Evolutionary conservation across 2,329 filamentous ascomycete genomes (phyloP).

Genomic region (Kalmusia sp.): DNA sequence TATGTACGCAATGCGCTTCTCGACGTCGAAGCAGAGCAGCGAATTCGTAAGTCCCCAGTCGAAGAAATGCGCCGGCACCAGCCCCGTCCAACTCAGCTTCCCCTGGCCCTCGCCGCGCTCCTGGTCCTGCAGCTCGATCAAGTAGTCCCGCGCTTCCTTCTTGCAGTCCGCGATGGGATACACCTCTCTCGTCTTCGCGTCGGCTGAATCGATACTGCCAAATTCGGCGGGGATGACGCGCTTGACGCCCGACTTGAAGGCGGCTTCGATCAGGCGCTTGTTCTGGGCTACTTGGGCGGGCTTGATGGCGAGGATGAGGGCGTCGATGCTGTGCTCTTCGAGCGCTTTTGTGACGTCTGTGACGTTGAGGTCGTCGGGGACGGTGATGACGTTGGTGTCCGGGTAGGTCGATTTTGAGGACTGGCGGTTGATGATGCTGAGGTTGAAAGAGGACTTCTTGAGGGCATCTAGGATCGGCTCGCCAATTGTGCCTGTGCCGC

Average conservation of each 20-base stretch:
- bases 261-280: constrained; percentile 63
- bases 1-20: constrained; percentile 59
- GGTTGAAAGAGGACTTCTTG: constrained; percentile 37
- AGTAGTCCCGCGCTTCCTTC: constrained; percentile 41
- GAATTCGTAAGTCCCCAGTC: constrained; percentile 62
- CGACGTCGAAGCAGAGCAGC: constrained; percentile 62
- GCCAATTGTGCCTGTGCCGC: constrained; percentile 46
- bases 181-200: constrained; percentile 47
- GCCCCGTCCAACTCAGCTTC: constrained; percentile 65
- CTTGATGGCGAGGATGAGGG: constrained; percentile 59
- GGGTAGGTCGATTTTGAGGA: constrained; percentile 49
- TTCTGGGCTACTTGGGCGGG: constrained; percentile 56
- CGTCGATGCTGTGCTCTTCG: constrained; percentile 53
- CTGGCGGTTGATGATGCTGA: constrained; percentile 42
- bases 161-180: constrained; percentile 65
- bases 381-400: constrained; percentile 51
- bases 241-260: constrained; percentile 64
- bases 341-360: constrained; percentile 45
- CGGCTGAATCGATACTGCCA: constrained; percentile 53
- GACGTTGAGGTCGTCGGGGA: constrained; percentile 46
- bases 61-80: constrained; percentile 68
- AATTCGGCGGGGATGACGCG: constrained; percentile 70
- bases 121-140: constrained; percentile 58
- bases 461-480: constrained; percentile 42
- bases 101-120: constrained; percentile 41